Percentiles rank a stretch among this genome's conserved stretches.
phyloP scores from a whole-genome alignment of 208 protist species.

The Leishmania turanica region DNA sequence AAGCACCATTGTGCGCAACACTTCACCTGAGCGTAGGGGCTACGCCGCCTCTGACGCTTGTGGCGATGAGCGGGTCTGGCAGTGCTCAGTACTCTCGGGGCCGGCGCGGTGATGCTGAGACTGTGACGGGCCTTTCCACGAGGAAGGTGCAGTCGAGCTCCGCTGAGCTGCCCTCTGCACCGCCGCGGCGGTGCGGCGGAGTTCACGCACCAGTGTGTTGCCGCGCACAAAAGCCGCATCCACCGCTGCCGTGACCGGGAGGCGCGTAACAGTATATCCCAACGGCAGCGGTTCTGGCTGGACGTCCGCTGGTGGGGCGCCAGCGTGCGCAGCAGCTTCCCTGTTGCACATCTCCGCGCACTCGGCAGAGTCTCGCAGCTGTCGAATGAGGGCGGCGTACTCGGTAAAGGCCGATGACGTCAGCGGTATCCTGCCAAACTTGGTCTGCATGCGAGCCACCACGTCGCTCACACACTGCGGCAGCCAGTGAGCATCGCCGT shows the following conservation, averaged over 20 bases:
- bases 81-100: background rate
- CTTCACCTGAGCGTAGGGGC: background rate
- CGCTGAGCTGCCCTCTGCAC: background rate
- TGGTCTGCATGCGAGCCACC: constrained; percentile 17
- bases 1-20: background rate
- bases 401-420: constrained; percentile 14
- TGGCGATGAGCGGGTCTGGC: background rate
- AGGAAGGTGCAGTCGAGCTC: background rate
- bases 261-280: constrained; percentile 19
- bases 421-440: constrained; percentile 15
- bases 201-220: constrained; percentile 26
- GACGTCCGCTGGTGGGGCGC: background rate
- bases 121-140: background rate
- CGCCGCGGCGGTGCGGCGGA: constrained; percentile 7
- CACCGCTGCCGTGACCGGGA: constrained; percentile 3
- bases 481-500: constrained; percentile 9
- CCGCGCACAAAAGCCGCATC: constrained; percentile 20
- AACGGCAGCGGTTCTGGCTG: constrained; percentile 2
- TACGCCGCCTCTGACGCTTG: constrained; percentile 2
- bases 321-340: background rate
- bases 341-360: constrained; percentile 10
- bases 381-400: constrained; percentile 13
- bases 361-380: constrained; percentile 11
- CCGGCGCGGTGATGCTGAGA: background rate
- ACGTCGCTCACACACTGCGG: constrained; percentile 26